phyloP scores from a whole-genome alignment of 2,329 filamentous ascomycete species.

The Hymenoscyphus infarciens region DNA sequence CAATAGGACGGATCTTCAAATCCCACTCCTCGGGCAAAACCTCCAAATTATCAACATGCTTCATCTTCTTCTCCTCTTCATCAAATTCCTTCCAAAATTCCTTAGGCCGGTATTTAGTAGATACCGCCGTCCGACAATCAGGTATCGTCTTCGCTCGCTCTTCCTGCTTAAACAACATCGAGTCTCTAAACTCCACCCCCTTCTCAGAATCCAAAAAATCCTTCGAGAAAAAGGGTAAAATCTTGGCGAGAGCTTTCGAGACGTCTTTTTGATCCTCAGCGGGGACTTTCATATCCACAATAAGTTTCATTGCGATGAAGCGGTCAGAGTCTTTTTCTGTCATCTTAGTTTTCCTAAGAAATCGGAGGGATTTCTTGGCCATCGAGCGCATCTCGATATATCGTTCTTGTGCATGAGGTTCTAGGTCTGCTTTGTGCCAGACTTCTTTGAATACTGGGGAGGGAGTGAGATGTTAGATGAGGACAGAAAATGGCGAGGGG shows the following conservation, averaged over 20 bases:
- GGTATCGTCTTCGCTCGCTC: conserved; percentile 39
- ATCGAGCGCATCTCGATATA: conserved; percentile 38
- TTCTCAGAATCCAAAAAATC: conserved; percentile 38
- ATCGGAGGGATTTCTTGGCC: conserved; percentile 21
- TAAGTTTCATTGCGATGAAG: conserved; percentile 24
- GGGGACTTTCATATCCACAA: conserved; percentile 35
- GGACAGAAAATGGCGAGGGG: too few species aligned
- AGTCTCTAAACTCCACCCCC: conserved; percentile 37
- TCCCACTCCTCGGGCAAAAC: conserved; percentile 40
- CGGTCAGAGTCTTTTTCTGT: neutral
- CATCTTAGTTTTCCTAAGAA: neutral
- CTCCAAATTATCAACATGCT: conserved; percentile 29
- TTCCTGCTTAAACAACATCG: conserved; percentile 39
- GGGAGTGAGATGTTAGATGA: too few species aligned
- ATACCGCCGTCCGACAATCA: conserved; percentile 38
- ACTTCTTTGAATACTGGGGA: conserved; percentile 38
- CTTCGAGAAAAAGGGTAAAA: conserved; percentile 40
- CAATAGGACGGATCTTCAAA: conserved; percentile 39
- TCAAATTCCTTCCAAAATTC: conserved; percentile 38
- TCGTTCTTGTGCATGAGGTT: conserved; percentile 38
- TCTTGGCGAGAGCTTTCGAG: conserved; percentile 37
- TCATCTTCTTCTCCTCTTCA: conserved; percentile 32
- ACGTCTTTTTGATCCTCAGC: conserved; percentile 34
- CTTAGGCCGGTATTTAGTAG: conserved; percentile 37
- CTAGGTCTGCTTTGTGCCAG: conserved; percentile 44